Conservation (phyloP, 495 filamentous ascomycete genomes). For the Podospora bellae-mahoneyi region DNA sequence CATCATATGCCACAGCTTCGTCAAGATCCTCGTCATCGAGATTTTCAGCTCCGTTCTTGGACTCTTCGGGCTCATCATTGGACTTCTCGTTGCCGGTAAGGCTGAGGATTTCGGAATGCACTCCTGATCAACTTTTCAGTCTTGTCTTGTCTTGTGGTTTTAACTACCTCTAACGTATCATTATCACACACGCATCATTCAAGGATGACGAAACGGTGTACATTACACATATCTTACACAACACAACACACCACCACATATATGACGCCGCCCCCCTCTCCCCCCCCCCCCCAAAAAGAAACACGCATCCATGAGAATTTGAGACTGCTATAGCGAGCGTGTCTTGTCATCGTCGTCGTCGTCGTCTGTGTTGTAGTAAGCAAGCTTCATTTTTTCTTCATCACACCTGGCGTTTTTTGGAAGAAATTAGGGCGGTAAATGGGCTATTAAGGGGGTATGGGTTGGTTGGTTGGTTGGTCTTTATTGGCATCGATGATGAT, state of each 20-base stretch:
- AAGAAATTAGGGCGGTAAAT: slow-evolving; percentile 24
- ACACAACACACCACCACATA: not conserved
- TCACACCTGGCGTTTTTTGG: slow-evolving; percentile 32
- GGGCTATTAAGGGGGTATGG: not conserved
- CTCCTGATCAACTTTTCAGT: slow-evolving; percentile 2
- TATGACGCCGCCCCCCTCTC: not conserved
- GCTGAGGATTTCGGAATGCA: slow-evolving; percentile 61
- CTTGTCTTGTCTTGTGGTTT: not conserved
- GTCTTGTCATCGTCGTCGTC: not conserved
- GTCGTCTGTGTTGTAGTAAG: slow-evolving; percentile 22
- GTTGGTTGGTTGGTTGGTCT: slow-evolving; percentile 10
- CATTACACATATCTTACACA: slow-evolving; percentile 8
- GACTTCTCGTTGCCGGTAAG: slow-evolving; percentile 79
- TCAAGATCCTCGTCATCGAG: slow-evolving; percentile 98
- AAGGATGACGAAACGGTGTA: slow-evolving; percentile 8
- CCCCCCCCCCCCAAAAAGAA: not conserved
- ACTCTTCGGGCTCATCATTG: slow-evolving; percentile 95
- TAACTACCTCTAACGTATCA: not conserved
- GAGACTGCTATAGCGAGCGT: slow-evolving; percentile 24
- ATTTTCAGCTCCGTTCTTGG: slow-evolving; percentile 99
- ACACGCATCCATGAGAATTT: slow-evolving; percentile 5
- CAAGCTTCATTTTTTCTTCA: slow-evolving; percentile 27
- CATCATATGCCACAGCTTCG: slow-evolving; percentile 62
- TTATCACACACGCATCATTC: slow-evolving; percentile 3
- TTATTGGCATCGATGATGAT: slow-evolving; percentile 30